Evolutionary conservation across 1,139 yeast species (phyloP).

Genomic region (Debaryomyces udenii): DNA sequence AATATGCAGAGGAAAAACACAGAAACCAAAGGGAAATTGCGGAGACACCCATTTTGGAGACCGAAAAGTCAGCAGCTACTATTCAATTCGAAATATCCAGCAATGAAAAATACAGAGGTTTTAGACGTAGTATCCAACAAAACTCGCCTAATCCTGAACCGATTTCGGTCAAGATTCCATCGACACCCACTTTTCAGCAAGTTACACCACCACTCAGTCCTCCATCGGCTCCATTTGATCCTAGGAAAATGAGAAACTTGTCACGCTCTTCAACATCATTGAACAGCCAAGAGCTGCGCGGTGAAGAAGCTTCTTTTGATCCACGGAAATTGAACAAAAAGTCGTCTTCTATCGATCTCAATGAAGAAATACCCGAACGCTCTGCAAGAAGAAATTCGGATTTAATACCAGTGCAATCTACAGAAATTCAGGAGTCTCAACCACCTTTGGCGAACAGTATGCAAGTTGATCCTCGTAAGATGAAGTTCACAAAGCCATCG

Average conservation of each 20-base stretch:
- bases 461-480: conserved; percentile 4
- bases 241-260: conserved; percentile 18
- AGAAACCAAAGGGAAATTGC: too few species aligned
- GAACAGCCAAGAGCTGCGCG: background rate
- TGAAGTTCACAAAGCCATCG: conserved; percentile 10
- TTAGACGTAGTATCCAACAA: conserved; percentile 42
- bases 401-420: background rate
- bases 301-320: conserved; percentile 20
- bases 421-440: conserved; percentile 2
- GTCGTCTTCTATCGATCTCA: conserved; percentile 6
- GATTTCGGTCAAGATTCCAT: conserved; percentile 31
- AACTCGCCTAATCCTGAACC: conserved; percentile 27
- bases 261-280: conserved; percentile 8
- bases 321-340: conserved; percentile 25
- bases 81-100: conserved; percentile 28
- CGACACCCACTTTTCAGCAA: conserved; percentile 18
- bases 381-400: conserved; percentile 13
- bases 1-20: background rate
- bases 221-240: conserved; percentile 19
- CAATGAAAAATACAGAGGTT: conserved; percentile 47
- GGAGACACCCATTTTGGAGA: background rate
- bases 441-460: background rate
- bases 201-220: conserved; percentile 17
- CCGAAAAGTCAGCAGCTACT: conserved; percentile 8
- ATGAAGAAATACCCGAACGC: conserved; percentile 18